These are phyloP conservation scores for Austroboletus festivus DNA, from an alignment of 768 basidiomycete genomes.

Conservation along the genomic window DNA sequence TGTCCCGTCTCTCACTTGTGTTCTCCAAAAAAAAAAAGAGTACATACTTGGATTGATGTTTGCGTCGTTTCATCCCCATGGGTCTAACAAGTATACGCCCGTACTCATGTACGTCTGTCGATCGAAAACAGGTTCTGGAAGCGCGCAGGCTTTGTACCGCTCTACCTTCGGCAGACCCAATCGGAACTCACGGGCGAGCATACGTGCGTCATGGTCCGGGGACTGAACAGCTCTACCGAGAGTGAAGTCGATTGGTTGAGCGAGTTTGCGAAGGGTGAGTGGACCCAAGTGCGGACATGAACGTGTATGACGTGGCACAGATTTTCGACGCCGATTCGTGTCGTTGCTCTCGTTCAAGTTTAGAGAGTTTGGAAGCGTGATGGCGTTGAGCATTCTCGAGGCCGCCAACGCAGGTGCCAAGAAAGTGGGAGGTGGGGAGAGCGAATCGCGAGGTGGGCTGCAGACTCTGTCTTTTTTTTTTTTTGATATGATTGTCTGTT, in stretches of 20 bases:
- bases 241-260: constrained; percentile 76
- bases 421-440: constrained; percentile 19
- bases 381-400: constrained; percentile 84
- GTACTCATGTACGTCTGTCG: background rate
- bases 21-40: too few relatives aligned
- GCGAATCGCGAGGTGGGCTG: background rate
- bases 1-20: constrained; percentile 11
- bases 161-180: constrained; percentile 90
- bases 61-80: too few relatives aligned
- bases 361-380: constrained; percentile 87
- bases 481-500: too few relatives aligned
- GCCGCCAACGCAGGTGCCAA: constrained; percentile 68
- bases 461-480: too few relatives aligned
- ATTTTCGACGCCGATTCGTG: constrained; percentile 90
- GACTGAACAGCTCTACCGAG: constrained; percentile 64
- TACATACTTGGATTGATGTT: too few relatives aligned
- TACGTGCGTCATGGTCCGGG: constrained; percentile 92
- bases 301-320: constrained; percentile 37
- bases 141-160: constrained; percentile 82
- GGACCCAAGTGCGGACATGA: background rate
- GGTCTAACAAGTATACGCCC: too few relatives aligned
- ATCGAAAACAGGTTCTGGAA: constrained; percentile 80
- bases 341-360: constrained; percentile 91
- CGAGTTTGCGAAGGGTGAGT: constrained; percentile 81
- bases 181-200: constrained; percentile 97